These are phyloP conservation scores for Cryptococcus sp. DNA, from an alignment of 1,284 basidiomycete species.

Conservation along the genomic window DNA sequence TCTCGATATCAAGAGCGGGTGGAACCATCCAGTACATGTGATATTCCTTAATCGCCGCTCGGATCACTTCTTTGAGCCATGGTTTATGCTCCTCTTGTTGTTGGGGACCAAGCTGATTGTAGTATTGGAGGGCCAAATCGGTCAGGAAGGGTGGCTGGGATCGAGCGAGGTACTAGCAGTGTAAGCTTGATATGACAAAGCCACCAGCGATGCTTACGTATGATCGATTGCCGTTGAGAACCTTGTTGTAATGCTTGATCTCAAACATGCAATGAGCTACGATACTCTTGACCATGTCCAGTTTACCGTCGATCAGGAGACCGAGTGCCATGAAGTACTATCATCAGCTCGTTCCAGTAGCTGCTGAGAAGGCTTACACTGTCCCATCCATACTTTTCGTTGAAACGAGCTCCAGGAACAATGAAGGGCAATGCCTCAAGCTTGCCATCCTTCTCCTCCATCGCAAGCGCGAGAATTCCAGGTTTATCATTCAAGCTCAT, in stretches of 20 bases:
- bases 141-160: constrained; percentile 98
- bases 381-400: constrained; percentile 66
- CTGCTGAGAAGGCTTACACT: constrained; percentile 25
- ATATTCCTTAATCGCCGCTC: constrained; percentile 97
- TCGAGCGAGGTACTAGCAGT: constrained; percentile 79
- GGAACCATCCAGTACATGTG: constrained; percentile 94
- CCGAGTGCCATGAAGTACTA: constrained; percentile 58
- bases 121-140: constrained; percentile 97
- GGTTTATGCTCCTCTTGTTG: constrained; percentile 75
- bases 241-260: constrained; percentile 93
- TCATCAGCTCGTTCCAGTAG: background rate
- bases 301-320: constrained; percentile 87
- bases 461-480: constrained; percentile 89
- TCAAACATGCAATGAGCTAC: constrained; percentile 99
- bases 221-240: constrained; percentile 48
- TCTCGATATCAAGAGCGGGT: constrained; percentile 87
- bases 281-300: constrained; percentile 92
- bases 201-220: constrained; percentile 32
- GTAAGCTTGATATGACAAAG: background rate
- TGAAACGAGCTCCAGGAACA: constrained; percentile 95
- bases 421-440: constrained; percentile 94
- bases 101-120: constrained; percentile 85
- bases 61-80: constrained; percentile 92
- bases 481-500: constrained; percentile 91
- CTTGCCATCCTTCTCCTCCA: constrained; percentile 73